Conservation (phyloP, 129 eudicot genomes). For the Chrysanthemum makinoi region DNA sequence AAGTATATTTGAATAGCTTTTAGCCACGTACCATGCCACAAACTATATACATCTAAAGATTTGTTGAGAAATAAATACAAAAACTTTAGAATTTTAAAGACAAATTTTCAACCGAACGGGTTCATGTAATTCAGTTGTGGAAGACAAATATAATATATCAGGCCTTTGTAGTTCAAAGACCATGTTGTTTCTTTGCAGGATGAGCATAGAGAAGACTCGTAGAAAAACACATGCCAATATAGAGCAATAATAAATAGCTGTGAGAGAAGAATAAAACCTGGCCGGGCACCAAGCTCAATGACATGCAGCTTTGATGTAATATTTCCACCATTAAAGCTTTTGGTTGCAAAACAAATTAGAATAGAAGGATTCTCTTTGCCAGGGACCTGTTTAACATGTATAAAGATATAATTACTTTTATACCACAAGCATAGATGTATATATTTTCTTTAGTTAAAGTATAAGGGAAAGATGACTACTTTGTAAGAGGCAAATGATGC, state of each 20-base stretch:
- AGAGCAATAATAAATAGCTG: not conserved
- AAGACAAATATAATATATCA: not conserved
- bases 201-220: not conserved
- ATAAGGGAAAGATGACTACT: constrained; percentile 35
- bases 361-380: constrained; percentile 90
- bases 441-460: not conserved
- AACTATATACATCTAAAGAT: no score
- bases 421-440: not conserved
- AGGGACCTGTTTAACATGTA: constrained; percentile 58
- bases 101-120: no score
- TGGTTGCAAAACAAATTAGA: constrained; percentile 90
- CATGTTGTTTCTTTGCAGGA: not conserved
- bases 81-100: no score
- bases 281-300: constrained; percentile 97
- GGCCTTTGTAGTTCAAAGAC: not conserved
- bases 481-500: constrained; percentile 90
- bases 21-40: constrained; percentile 5
- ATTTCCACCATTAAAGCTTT: constrained; percentile 87
- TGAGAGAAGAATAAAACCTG: constrained; percentile 47
- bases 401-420: constrained; percentile 4
- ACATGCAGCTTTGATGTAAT: constrained; percentile 83
- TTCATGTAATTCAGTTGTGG: no score
- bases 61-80: no score
- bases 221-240: not conserved
- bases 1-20: not conserved